phyloP scores from a whole-genome alignment of 139 green algal genomes.

The Picochlorum sp. region DNA sequence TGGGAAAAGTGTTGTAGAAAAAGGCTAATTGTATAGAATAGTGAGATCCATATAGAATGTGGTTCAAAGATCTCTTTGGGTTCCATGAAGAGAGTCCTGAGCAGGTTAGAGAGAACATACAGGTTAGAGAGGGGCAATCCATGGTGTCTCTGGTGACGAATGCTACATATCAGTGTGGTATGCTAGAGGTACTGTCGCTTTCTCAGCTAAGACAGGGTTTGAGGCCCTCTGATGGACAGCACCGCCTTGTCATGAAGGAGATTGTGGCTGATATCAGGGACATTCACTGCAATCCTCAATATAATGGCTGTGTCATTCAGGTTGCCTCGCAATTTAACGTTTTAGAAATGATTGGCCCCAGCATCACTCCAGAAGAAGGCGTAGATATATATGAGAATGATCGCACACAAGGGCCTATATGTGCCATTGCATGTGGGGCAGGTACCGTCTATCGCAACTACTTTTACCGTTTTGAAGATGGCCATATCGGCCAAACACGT shows the following conservation, averaged over 20 bases:
- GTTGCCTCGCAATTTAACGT: constrained; percentile 5
- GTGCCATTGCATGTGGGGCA: not conserved
- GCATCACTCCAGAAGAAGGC: not conserved
- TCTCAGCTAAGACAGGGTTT: not conserved
- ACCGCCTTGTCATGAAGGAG: not conserved
- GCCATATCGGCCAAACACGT: not conserved
- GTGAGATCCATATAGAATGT: not conserved
- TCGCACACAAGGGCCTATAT: not conserved
- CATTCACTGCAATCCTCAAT: not conserved
- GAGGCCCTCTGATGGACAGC: not conserved
- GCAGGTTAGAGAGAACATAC: not conserved
- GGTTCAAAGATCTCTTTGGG: constrained; percentile 2
- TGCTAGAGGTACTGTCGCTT: not conserved
- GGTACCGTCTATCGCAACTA: not conserved
- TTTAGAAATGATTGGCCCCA: not conserved
- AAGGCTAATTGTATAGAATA: not conserved
- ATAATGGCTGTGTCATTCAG: constrained; percentile 2
- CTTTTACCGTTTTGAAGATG: constrained; percentile 1
- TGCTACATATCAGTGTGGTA: not conserved
- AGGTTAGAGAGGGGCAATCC: not conserved
- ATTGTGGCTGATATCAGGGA: constrained; percentile 1
- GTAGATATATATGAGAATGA: constrained; percentile 5
- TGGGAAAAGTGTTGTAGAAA: constrained; percentile 14
- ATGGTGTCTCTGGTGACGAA: not conserved
- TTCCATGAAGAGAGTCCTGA: constrained; percentile 3